Base-by-base conservation (phyloP, 495 filamentous ascomycete species). In the Lasiosphaeria miniovina region DNA sequence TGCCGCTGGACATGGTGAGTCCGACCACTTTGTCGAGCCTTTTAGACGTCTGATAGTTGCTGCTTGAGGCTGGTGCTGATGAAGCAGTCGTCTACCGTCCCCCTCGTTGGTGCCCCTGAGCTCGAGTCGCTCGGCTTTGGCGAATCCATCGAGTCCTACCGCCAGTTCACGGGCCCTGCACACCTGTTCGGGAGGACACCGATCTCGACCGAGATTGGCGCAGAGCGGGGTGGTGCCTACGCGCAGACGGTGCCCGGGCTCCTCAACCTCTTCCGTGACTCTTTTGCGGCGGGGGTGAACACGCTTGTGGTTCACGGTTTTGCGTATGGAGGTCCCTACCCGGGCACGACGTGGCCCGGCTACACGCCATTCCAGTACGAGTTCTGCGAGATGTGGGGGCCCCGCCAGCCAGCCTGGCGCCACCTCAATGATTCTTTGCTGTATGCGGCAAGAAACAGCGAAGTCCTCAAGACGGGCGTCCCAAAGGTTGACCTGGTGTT, bases 261-360 rank as follows among this genome's bases (percentile, higher is more conserved):
- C 0, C 50, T 77, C 11, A 63, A 49, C 8, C 58, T 58, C 3
- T 59, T 76, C n/a, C 70, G 67, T 33, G 64, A 73, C 11, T 71
- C 73, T 0, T 64, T 76, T 11, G 71, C 68, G 2, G 78, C 70
- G 6, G 76, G 76, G 10, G 68, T 81, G 10, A 81, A 77, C 61
- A 74, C 72, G 58, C 58, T 79, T 15, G 75, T 81, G 0, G 59
- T 81, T 9, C 80, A 83, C 58, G 80, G 79, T 6, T 70, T 73
- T 35, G 55, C 77, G 1, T 79, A 77, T 43, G 69, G 70, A 3
- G 76, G 74, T 1, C 61, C 73, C 8, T 66, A 66, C 35, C 46
- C 59, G 0, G 70, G 69, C 9, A 81, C 75, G 0, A 79, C 73
- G 0, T 83, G 80, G 77, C 77, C 78, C 0, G 77, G 79, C 3